Evolutionary conservation across 2,329 filamentous ascomycete genomes (phyloP).

Genomic region (Penicillium fuscoglaucum): DNA sequence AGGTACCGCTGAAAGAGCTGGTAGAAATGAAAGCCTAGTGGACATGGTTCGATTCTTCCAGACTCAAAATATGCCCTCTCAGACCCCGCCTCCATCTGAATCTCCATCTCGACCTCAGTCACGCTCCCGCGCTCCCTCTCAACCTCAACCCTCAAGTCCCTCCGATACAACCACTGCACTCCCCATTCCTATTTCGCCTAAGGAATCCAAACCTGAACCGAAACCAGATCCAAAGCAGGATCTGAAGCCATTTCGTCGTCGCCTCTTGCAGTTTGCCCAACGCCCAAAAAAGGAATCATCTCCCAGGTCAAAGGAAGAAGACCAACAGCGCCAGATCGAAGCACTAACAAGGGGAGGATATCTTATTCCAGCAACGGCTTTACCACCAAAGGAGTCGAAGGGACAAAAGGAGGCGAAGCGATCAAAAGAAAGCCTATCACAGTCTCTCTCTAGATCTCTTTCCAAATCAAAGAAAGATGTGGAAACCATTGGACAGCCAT

Average conservation of each 20-base stretch:
- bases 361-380: slow-evolving; percentile 22
- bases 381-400: slow-evolving; percentile 13
- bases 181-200: slow-evolving; percentile 25
- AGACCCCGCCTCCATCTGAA: slow-evolving; percentile 7
- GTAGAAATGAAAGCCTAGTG: slow-evolving; percentile 35
- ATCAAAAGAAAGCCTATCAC: slow-evolving; percentile 14
- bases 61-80: slow-evolving; percentile 25
- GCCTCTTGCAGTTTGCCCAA: slow-evolving; percentile 37
- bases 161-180: slow-evolving; percentile 30
- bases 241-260: slow-evolving; percentile 35
- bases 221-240: slow-evolving; percentile 17
- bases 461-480: slow-evolving; percentile 38
- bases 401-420: slow-evolving; percentile 8
- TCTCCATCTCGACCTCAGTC: slow-evolving; percentile 12
- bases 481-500: slow-evolving; percentile 41
- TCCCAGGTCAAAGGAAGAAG: slow-evolving; percentile 27
- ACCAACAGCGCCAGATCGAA: slow-evolving; percentile 30
- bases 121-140: slow-evolving; percentile 1
- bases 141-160: slow-evolving; percentile 8
- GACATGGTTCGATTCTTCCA: slow-evolving; percentile 42
- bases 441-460: slow-evolving; percentile 21
- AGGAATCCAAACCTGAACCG: slow-evolving; percentile 1
- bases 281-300: slow-evolving; percentile 31
- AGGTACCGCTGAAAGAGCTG: slow-evolving; percentile 32
- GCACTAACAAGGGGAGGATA: slow-evolving; percentile 35